Evolutionary conservation across 441 rosid genomes (phyloP), one percentile per base, ranked within the genome.

Genomic region (Euphorbia celastroides): DNA sequence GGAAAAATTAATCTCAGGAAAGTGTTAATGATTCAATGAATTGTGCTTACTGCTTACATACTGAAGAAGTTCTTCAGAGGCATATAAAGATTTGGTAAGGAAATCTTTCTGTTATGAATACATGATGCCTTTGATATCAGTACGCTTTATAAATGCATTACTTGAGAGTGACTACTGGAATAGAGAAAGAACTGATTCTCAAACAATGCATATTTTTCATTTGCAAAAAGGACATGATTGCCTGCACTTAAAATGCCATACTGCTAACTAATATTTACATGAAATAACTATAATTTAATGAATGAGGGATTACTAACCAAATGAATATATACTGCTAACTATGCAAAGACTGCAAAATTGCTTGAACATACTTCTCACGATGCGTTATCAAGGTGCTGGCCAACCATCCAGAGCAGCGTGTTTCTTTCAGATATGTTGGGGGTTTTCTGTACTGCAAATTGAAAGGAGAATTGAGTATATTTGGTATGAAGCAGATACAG

Each of bases 371-470:
- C 88, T 84, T 84, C 50, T 82, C 75, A 31, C 79, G 78, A 70
- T 77, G 59, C 26, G 66, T 76, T 66, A 80, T 78, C 78, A 84
- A 69, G 73, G 83, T 79, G 78, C 78, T 75, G 20, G 86, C 73
- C 62, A 84, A 74, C 88, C 88, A 84, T 70, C 86, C 83, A 32
- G 83, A 84, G 75, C 81, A 80, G 62, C 82, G 84, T 32, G 88
- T 84, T 73, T 82, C 86, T 52, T 84, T 80, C 17, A 80, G 78
- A 75, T 84, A 84, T 30, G 86, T 84, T 26, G 88, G 88, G 64
- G 86, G 82, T 41, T 82, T 34, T 34, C 86, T 77, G 86, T 70
- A 60, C 86, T 82, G 88, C 57, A 77, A 72, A 76, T 34, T 13
- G 46, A 28, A 65, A 64, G 25, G 41, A 41, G 69, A 62, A 51